Evolutionary conservation across 768 basidiomycete genomes (phyloP), one percentile per base, ranked within the genome.

Genomic region (Phylloporus sp.): DNA sequence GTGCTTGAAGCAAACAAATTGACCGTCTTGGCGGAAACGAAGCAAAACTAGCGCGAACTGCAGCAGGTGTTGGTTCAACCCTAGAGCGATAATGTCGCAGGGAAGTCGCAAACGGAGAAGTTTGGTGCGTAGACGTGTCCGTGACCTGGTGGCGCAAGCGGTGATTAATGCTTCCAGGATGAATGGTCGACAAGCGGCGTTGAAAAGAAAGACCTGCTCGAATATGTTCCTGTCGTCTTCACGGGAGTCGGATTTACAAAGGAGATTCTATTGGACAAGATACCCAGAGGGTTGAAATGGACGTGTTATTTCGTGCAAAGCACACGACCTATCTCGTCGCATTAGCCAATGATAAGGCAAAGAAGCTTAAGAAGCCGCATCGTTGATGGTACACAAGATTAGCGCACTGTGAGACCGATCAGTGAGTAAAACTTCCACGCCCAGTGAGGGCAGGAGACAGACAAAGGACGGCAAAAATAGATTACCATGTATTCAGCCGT

Each of bases 111-210:
- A 43, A 53, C 59, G 47, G 59, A 61, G 64, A 64, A 58, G 62
- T 27, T 42, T 51, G 32, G 47, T 54, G 31, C 48, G 45, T 56
- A 18, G 58, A 63, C 27, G 49, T 48, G 52, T 50, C 58, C 56
- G 54, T 59, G 49, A 49, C 38, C 49, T 57, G 55, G 67, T 61
- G 65, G 65, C 68, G 59, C 67, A 16, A 49, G 56, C 51, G 55
- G 65, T 57, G 65, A 69, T 67, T 59, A 62, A 67, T 40, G 39
- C 54, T 59, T 64, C 60, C 53, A 65, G 59, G 53, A 52, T 53
- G 51, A 57, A 64, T 55, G 55, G 54, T 41, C 58, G 52, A 51
- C 58, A 52, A 55, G 61, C 62, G 57, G 60, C 52, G 51, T 54
- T 53, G 59, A 58, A 56, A 57, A 48, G 50, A 64, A 50, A 48